Percentiles rank a stretch among this genome's conserved stretches.
These are phyloP conservation scores for Carex pumila DNA, from an alignment of 176 grass and related monocot genomes.

Conservation along the genomic window DNA sequence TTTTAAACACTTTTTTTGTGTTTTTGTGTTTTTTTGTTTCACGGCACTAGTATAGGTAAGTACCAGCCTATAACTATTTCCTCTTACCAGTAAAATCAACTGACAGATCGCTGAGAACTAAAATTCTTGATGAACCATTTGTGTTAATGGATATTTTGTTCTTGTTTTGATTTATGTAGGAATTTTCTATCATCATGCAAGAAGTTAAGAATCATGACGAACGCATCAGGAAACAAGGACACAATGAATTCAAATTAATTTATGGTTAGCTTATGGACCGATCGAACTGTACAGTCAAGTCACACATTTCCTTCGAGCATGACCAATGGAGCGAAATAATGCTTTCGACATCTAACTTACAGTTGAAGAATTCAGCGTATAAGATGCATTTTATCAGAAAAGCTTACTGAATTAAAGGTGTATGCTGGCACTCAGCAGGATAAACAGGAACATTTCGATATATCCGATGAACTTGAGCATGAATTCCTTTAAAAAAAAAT, in stretches of 20 bases:
- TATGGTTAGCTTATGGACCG: background rate
- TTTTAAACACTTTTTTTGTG: background rate
- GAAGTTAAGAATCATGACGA: slow-evolving; percentile 27
- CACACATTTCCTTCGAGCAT: background rate
- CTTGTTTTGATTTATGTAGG: background rate
- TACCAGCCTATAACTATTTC: background rate
- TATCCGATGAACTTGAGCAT: background rate
- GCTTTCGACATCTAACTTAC: background rate
- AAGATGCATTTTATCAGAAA: slow-evolving; percentile 9
- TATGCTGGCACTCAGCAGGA: background rate
- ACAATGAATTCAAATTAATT: background rate
- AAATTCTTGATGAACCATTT: background rate
- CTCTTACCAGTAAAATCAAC: background rate
- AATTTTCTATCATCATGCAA: slow-evolving; percentile 28
- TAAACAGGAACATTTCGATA: background rate
- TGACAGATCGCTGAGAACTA: background rate
- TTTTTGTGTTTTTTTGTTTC: background rate
- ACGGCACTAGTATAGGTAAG: background rate
- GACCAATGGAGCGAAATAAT: background rate
- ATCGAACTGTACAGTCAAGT: background rate
- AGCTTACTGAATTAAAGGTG: background rate
- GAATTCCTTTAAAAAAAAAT: background rate
- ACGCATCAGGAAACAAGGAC: slow-evolving; percentile 10
- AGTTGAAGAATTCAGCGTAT: background rate
- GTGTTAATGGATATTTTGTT: background rate